phyloP scores from a whole-genome alignment of 1,284 basidiomycete genomes.

The Tausonia pullulans region DNA sequence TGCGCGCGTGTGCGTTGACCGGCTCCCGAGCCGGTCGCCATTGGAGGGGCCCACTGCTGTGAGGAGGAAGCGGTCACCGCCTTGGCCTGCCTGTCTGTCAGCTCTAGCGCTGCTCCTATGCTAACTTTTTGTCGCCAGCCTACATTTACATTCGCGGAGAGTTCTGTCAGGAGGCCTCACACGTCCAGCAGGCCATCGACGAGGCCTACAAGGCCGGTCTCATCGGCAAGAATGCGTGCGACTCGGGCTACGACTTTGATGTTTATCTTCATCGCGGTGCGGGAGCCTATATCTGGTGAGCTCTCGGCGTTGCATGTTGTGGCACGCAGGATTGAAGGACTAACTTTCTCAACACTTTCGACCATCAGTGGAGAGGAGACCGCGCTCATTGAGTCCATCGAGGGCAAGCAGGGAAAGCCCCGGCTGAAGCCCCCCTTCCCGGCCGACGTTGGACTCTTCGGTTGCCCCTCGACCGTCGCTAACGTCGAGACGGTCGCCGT shows the following conservation, averaged over 20 bases:
- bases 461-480: slow-evolving; percentile 92
- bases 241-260: slow-evolving; percentile 86
- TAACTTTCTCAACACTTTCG: background rate
- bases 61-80: background rate
- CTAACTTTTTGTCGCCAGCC: slow-evolving; percentile 38
- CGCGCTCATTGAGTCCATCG: slow-evolving; percentile 89
- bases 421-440: slow-evolving; percentile 99
- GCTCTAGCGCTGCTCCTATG: background rate
- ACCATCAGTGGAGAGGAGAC: slow-evolving; percentile 72
- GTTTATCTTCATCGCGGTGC: slow-evolving; percentile 92
- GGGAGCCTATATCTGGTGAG: slow-evolving; percentile 65
- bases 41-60: background rate
- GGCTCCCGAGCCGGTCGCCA: too few relatives aligned
- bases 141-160: slow-evolving; percentile 99
- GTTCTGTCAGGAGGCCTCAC: slow-evolving; percentile 89
- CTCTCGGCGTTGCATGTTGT: background rate
- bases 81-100: background rate
- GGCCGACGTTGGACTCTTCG: slow-evolving; percentile 92
- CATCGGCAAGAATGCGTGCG: slow-evolving; percentile 85
- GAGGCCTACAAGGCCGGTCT: slow-evolving; percentile 91
- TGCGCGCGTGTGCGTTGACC: too few relatives aligned
- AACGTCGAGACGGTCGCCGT: slow-evolving; percentile 98
- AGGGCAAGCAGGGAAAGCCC: slow-evolving; percentile 96
- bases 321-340: too few relatives aligned
- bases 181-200: slow-evolving; percentile 86